These are phyloP conservation scores for Dichotomocladium elegans DNA, from an alignment of 371 early-diverging fungal species.

Conservation along the genomic window DNA sequence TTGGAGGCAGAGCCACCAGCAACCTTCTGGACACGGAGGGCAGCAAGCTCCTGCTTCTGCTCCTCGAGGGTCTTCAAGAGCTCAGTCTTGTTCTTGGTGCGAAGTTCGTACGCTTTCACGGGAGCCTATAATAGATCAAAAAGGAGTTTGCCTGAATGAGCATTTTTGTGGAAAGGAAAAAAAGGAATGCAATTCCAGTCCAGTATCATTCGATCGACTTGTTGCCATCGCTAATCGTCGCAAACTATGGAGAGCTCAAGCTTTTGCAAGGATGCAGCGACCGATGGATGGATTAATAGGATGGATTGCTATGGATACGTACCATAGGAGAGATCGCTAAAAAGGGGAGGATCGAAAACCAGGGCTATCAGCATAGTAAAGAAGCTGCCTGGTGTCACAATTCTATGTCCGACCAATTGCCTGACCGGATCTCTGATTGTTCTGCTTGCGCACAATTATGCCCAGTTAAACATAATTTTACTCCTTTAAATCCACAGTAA, in stretches of 20 bases:
- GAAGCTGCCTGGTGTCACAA: no score
- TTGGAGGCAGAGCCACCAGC: conserved; percentile 71
- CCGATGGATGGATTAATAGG: neutral
- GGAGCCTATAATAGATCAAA: conserved; percentile 53
- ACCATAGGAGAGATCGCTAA: neutral
- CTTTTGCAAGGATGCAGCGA: no score
- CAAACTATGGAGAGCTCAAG: no score
- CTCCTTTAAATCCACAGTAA: no score
- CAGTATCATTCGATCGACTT: no score
- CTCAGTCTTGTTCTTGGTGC: conserved; percentile 88
- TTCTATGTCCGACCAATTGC: no score
- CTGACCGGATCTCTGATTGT: no score
- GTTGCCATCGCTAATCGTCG: no score
- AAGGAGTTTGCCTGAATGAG: neutral
- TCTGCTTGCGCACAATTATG: no score
- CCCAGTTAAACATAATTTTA: no score
- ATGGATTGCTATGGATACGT: conserved; percentile 9
- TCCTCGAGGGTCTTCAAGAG: conserved; percentile 84
- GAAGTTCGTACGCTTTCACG: conserved; percentile 89
- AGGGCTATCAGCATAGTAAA: no score
- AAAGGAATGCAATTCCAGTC: no score
- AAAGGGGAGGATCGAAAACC: neutral
- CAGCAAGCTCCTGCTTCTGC: conserved; percentile 88
- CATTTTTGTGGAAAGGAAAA: neutral
- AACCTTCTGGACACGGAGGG: conserved; percentile 90